Percentiles rank a stretch among this genome's conserved stretches.
phyloP scores from a whole-genome alignment of 1,284 basidiomycete genomes.

The Nidula niveotomentosa region DNA sequence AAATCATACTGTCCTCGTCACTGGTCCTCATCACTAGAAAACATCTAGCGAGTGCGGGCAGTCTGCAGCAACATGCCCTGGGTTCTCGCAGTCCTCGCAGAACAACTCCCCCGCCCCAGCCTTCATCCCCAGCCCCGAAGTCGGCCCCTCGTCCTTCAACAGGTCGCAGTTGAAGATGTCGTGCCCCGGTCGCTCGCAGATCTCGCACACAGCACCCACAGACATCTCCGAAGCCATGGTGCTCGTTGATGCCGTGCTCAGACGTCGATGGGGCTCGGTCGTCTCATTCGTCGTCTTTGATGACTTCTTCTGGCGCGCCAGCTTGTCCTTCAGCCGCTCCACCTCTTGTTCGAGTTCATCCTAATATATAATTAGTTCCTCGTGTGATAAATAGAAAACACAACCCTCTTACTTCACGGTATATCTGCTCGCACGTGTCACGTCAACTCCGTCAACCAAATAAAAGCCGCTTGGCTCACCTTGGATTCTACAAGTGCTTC shows the following conservation, averaged over 20 bases:
- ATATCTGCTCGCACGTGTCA: slow-evolving; percentile 55
- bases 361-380: slow-evolving; percentile 24
- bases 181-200: slow-evolving; percentile 80
- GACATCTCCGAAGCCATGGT: slow-evolving; percentile 17
- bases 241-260: slow-evolving; percentile 21
- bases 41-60: slow-evolving; percentile 83
- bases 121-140: slow-evolving; percentile 5
- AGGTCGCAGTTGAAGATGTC: slow-evolving; percentile 81
- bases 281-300: slow-evolving; percentile 50
- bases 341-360: slow-evolving; percentile 91
- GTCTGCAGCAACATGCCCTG: slow-evolving; percentile 66
- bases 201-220: slow-evolving; percentile 61
- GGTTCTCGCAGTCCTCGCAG: slow-evolving; percentile 78
- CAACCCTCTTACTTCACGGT: slow-evolving; percentile 64
- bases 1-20: background rate
- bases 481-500: slow-evolving; percentile 90
- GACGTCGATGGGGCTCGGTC: slow-evolving; percentile 23
- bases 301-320: slow-evolving; percentile 59
- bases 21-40: slow-evolving; percentile 43
- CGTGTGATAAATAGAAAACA: background rate
- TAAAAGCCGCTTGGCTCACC: slow-evolving; percentile 34
- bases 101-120: slow-evolving; percentile 36
- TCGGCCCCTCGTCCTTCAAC: slow-evolving; percentile 30
- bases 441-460: slow-evolving; percentile 2
- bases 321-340: slow-evolving; percentile 71